Evolutionary conservation across 805 yeast genomes (phyloP).

Genomic region (Starmerella powellii): DNA sequence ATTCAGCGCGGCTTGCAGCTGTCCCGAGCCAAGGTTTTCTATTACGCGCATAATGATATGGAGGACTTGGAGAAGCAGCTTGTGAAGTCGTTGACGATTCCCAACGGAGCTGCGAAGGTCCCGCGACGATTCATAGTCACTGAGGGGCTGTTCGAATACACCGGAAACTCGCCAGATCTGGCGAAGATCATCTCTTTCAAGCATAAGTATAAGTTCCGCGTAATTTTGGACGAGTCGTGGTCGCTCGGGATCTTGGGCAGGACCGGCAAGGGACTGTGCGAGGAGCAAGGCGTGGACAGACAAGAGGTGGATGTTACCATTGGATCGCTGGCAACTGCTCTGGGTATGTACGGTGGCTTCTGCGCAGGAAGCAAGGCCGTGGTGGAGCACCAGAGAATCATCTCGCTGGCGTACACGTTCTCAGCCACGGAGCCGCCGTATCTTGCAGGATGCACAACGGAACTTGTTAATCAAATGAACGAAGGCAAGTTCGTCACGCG

Average conservation of each 20-base stretch:
- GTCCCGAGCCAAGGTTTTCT: constrained; percentile 68
- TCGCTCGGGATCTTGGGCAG: constrained; percentile 79
- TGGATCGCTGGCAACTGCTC: constrained; percentile 70
- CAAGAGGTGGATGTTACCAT: constrained; percentile 68
- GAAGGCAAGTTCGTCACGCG: constrained; percentile 28
- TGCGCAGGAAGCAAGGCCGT: constrained; percentile 76
- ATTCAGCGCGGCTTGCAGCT: constrained; percentile 80
- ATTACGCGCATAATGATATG: constrained; percentile 82
- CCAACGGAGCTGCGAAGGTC: constrained; percentile 39
- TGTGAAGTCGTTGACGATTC: constrained; percentile 42
- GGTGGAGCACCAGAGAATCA: constrained; percentile 85
- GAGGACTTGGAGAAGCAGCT: constrained; percentile 64
- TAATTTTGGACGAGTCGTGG: constrained; percentile 75
- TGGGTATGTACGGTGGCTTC: constrained; percentile 86
- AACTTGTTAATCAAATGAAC: constrained; percentile 22
- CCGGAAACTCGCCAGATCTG: constrained; percentile 70
- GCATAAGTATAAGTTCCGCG: constrained; percentile 68
- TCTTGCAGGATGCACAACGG: constrained; percentile 39
- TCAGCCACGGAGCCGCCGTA: constrained; percentile 93
- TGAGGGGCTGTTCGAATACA: constrained; percentile 73
- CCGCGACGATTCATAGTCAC: constrained; percentile 84
- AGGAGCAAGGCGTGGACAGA: constrained; percentile 57
- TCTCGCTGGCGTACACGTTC: constrained; percentile 80
- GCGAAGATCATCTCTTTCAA: constrained; percentile 60
- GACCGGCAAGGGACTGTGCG: constrained; percentile 76